Conservation (phyloP, 495 filamentous ascomycete species). For the Neurospora intermedia region DNA sequence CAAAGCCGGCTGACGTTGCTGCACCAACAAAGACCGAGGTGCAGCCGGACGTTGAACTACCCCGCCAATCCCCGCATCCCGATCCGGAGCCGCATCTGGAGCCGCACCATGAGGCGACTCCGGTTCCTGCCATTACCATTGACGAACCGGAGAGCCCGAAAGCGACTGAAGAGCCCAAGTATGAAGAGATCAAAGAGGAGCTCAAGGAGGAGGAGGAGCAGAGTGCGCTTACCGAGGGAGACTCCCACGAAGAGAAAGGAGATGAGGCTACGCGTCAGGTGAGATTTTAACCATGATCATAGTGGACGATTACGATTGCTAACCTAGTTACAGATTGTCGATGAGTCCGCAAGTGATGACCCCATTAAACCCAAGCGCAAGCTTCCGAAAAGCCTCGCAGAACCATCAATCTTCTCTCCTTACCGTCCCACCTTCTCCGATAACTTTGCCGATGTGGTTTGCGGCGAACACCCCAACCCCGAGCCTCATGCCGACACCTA, state of each 20-base stretch:
- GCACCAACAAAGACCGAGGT: neutral
- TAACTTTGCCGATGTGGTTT: neutral
- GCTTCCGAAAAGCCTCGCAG: neutral
- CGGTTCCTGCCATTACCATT: neutral
- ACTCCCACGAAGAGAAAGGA: neutral
- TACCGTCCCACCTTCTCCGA: neutral
- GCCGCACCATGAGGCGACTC: neutral
- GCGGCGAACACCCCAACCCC: neutral
- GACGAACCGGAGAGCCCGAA: neutral
- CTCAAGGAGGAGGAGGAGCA: slow-evolving; percentile 24
- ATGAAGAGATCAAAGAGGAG: slow-evolving; percentile 2
- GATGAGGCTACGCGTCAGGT: neutral
- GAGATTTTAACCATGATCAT: neutral
- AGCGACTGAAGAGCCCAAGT: neutral
- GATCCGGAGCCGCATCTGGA: neutral
- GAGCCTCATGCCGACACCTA: neutral
- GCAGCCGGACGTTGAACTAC: neutral
- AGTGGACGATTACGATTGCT: neutral
- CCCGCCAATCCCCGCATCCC: neutral
- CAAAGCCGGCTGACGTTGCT: slow-evolving; percentile 5
- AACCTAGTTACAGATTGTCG: neutral
- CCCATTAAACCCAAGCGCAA: neutral
- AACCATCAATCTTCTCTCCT: neutral
- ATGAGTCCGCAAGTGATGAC: neutral
- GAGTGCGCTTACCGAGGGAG: neutral